Evolutionary conservation across 2,329 filamentous ascomycete genomes (phyloP).

Genomic region (Thermomyces lanuginosus): DNA sequence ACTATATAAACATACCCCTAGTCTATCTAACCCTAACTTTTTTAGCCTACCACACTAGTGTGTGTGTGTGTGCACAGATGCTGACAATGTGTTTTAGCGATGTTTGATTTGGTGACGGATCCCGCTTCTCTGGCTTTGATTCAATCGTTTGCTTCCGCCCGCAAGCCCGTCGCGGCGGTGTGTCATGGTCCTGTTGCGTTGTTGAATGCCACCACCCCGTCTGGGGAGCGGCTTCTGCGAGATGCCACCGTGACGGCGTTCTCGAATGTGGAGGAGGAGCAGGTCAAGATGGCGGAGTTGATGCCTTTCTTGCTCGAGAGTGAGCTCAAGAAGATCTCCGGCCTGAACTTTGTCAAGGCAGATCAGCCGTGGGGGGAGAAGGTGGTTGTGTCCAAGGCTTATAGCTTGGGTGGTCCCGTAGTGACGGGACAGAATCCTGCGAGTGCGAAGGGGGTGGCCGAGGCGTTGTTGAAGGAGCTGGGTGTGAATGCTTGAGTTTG

Average conservation of each 20-base stretch:
- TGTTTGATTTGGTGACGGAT: slow-evolving; percentile 35
- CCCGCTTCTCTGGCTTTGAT: slow-evolving; percentile 29
- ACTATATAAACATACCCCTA: background rate
- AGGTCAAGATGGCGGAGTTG: slow-evolving; percentile 20
- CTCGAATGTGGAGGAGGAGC: slow-evolving; percentile 33
- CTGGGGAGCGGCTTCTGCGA: slow-evolving; percentile 27
- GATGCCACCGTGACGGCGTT: slow-evolving; percentile 32
- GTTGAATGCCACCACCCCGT: slow-evolving; percentile 27
- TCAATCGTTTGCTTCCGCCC: slow-evolving; percentile 31
- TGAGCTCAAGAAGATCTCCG: slow-evolving; percentile 24
- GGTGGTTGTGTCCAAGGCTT: slow-evolving; percentile 22
- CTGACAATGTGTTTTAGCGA: slow-evolving; percentile 18
- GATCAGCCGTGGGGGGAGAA: slow-evolving; percentile 29
- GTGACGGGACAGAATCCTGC: slow-evolving; percentile 36
- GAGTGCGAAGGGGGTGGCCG: slow-evolving; percentile 27
- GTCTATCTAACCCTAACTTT: background rate
- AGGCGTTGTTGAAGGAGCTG: slow-evolving; percentile 26
- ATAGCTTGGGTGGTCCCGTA: slow-evolving; percentile 16
- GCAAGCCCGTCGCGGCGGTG: slow-evolving; percentile 35
- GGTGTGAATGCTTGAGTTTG: slow-evolving; percentile 5
- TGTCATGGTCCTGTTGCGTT: slow-evolving; percentile 34
- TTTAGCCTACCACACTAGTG: too few relatives aligned
- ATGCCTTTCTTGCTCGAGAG: slow-evolving; percentile 34
- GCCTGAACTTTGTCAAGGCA: slow-evolving; percentile 31
- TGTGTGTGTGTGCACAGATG: too few relatives aligned